Evolutionary conservation across 495 filamentous ascomycete species (phyloP), one percentile per base, ranked within the genome.

Genomic region (Podospora sp.): DNA sequence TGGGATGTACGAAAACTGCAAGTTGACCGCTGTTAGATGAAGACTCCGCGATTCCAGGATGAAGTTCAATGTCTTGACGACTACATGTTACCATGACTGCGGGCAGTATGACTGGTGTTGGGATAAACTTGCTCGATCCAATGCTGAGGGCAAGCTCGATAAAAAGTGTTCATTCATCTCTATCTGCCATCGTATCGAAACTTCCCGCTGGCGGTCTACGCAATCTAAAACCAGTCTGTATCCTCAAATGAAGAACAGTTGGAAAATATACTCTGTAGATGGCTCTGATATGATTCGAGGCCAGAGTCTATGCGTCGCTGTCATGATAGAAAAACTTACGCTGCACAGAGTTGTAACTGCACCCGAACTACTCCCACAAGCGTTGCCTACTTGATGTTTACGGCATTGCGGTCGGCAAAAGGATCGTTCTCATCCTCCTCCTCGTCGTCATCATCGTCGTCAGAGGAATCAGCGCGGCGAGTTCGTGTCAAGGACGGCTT

Each of bases 351-450:
- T 12, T 46, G 9, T 4, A 18, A 14, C 40, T 18, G 5, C 40
- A 18, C 14, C 12, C 40, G 16, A 2, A 46, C 14, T 2, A 12
- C 40, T 46, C 12, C 12, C 16, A 46, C 5, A 6, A 2, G 40
- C 40, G 5, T 46, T 11, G 9, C 40, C 40, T 46, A 46, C 40
- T 14, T 46, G 14, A 46, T 4, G 40, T 46, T 46, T 14, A 72
- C 53, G 27, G 85, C 90, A 78, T 93, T 92, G 11, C 83, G 82
- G 74, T 94, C 91, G 18, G 89, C 90, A 71, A 94, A 94, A 4
- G 91, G 91, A 75, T 94, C 86, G 70, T 93, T 83, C 67, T 89
- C 89, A 11, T 89, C 87, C 22, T 79, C 83, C 14, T 82, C 78
- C 14, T 84, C 82, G 40, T 84, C 83, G 56, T 81, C 76, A 25